These are phyloP conservation scores for Epichloe aotearoae DNA, from an alignment of 2,329 filamentous ascomycete species.

Conservation along the genomic window DNA sequence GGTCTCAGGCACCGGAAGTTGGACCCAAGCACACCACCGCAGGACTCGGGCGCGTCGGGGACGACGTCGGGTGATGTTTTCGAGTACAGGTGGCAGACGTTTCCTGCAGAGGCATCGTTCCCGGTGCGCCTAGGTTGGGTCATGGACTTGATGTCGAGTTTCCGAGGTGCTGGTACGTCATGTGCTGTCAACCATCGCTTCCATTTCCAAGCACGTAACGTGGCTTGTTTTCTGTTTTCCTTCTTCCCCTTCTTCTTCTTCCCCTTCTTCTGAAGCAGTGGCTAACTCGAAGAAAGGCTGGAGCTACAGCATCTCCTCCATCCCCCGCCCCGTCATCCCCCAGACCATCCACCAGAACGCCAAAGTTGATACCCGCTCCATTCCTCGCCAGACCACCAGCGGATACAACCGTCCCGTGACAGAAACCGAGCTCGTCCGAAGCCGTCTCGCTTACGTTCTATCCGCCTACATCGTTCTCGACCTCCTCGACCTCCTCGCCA, in stretches of 20 bases:
- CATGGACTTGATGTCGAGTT: slow-evolving; percentile 38
- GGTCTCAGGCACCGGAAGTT: slow-evolving; percentile 11
- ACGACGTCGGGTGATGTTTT: slow-evolving; percentile 14
- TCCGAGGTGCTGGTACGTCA: slow-evolving; percentile 38
- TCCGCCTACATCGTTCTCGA: slow-evolving; percentile 57
- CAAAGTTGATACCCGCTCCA: slow-evolving; percentile 26
- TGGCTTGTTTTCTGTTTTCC: neutral
- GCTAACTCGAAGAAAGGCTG: slow-evolving; percentile 26
- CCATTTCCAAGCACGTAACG: neutral
- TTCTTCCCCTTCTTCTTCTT: neutral
- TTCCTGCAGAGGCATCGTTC: slow-evolving; percentile 36
- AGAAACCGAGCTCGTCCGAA: slow-evolving; percentile 29
- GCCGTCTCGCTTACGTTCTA: slow-evolving; percentile 32
- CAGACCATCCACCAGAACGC: slow-evolving; percentile 19
- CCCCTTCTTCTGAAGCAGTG: neutral
- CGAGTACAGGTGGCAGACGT: slow-evolving; percentile 48
- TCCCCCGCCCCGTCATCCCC: slow-evolving; percentile 32
- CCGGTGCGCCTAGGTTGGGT: slow-evolving; percentile 40
- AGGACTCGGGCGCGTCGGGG: neutral
- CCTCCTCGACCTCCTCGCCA: slow-evolving; percentile 53
- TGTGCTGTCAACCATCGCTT: neutral
- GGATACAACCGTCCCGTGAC: slow-evolving; percentile 34
- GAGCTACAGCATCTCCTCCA: slow-evolving; percentile 39
- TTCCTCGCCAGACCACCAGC: slow-evolving; percentile 27
- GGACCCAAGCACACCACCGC: neutral